phyloP scores from a whole-genome alignment of 176 grass and related monocot species.

The Calamus simplicifolius region DNA sequence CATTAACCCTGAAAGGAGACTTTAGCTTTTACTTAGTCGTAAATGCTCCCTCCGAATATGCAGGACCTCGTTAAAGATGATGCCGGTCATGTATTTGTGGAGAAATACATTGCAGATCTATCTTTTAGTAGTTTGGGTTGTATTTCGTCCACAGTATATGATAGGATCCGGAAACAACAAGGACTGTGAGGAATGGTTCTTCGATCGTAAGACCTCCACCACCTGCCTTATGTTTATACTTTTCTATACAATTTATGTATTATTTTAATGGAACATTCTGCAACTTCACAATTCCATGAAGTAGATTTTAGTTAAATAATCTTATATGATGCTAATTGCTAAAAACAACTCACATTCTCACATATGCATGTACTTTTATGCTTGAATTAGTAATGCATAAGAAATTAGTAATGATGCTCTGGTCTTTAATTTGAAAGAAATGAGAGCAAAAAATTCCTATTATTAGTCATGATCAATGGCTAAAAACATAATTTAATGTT shows the following conservation, averaged over 20 bases:
- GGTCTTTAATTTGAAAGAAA: too few relatives aligned
- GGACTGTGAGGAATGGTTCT: slow-evolving; percentile 99
- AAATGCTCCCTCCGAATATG: background rate
- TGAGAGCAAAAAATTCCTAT: too few relatives aligned
- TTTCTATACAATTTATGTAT: background rate
- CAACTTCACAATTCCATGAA: too few relatives aligned
- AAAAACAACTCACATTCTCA: too few relatives aligned
- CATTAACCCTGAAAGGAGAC: too few relatives aligned
- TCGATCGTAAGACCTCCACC: slow-evolving; percentile 55
- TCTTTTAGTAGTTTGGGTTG: slow-evolving; percentile 57
- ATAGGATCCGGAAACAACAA: slow-evolving; percentile 98
- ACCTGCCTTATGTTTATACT: background rate
- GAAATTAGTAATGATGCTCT: too few relatives aligned
- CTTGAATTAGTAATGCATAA: too few relatives aligned
- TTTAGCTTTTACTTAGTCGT: background rate
- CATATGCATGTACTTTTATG: too few relatives aligned
- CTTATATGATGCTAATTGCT: too few relatives aligned
- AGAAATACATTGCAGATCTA: slow-evolving; percentile 71
- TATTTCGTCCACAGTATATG: slow-evolving; percentile 93
- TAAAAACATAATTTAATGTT: too few relatives aligned
- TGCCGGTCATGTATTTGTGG: slow-evolving; percentile 66
- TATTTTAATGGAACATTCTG: background rate
- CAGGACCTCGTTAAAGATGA: slow-evolving; percentile 85
- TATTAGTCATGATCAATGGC: too few relatives aligned
- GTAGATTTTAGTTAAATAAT: too few relatives aligned